Evolutionary conservation across 129 eudicot genomes (phyloP), one percentile per base, ranked within the genome.

Genomic region (Chrysanthemum lavandulifolium): DNA sequence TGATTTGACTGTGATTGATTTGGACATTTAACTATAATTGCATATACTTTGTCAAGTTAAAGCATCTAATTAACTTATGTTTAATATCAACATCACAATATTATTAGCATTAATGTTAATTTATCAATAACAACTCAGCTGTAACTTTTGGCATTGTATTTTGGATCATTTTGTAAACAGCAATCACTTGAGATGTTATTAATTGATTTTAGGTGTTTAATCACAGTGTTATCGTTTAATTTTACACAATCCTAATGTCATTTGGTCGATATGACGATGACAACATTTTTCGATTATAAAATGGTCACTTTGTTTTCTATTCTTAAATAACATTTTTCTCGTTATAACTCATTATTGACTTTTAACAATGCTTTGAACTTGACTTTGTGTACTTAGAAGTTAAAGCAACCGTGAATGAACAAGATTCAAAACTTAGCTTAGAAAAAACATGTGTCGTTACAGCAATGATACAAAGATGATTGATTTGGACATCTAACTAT

Each of bases 401-500:
- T 40, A 18, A 71, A 78, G 81, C 61, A 64, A 65, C 66, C 58
- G 43, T 69, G 51, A 50, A 49, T 13, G 31, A 68, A 75, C 29
- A 54, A 75, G 59, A 43, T 25, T 31, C 40, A 47, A 71, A 36
- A 53, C 67, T 78, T 78, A 40, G 60, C 82, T 71, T 78, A 54
- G 61, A 78, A 71, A 78, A 51, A 56, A 8, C 1, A 15, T 1
- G 25, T 3, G 25, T 23, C 25, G 25, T 64, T 53, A 19, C 57
- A 16, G 61, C 63, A 69, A 54, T 63, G 53, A 25, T 71, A 64
- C 5, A 62, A 61, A 55, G 45, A 78, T 49, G 65, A 71, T 78
- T 71, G 82, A 78, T 78, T 31, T 71, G 61, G 82, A 78, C 82
- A 78, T 78, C 13, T 65, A 78, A 78, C 77, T 27, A 23, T 29